These are phyloP conservation scores for Exophiala xenobiotica DNA, from an alignment of 2,329 filamentous ascomycete genomes.

Conservation along the genomic window DNA sequence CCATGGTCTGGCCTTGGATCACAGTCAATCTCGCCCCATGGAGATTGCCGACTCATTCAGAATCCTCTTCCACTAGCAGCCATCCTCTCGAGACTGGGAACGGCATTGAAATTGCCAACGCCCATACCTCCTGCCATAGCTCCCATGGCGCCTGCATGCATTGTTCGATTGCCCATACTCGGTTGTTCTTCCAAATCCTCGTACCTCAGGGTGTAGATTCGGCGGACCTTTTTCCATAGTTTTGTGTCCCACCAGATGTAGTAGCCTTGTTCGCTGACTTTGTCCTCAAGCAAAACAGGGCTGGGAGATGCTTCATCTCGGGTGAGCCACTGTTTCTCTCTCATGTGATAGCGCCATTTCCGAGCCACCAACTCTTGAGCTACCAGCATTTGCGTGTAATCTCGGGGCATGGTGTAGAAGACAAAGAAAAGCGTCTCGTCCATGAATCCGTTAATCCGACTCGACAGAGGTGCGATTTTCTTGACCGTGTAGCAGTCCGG, in stretches of 20 bases:
- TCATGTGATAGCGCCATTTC: constrained; percentile 55
- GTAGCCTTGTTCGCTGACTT: constrained; percentile 51
- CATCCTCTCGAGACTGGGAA: constrained; percentile 30
- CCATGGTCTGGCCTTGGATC: no score
- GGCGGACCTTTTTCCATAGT: constrained; percentile 52
- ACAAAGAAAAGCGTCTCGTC: constrained; percentile 68
- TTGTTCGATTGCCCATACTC: constrained; percentile 27
- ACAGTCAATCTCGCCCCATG: no score
- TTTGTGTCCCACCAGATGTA: constrained; percentile 52
- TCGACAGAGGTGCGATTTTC: constrained; percentile 62
- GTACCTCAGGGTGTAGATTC: constrained; percentile 51
- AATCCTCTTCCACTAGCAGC: constrained; percentile 28
- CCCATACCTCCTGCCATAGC: constrained; percentile 23
- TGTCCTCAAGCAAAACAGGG: constrained; percentile 49
- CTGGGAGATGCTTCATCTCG: constrained; percentile 46
- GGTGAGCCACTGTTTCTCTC: constrained; percentile 53
- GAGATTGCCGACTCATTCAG: constrained; percentile 3
- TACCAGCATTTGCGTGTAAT: constrained; percentile 65
- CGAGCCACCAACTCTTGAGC: constrained; percentile 60
- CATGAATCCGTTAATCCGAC: constrained; percentile 59
- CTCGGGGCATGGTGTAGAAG: constrained; percentile 66
- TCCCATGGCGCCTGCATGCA: constrained; percentile 22
- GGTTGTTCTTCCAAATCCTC: constrained; percentile 48
- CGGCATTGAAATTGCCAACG: constrained; percentile 29
- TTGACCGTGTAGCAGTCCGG: constrained; percentile 65